Evolutionary conservation across 306 rosid species (phyloP).

Genomic region (Acmispon strigosus): DNA sequence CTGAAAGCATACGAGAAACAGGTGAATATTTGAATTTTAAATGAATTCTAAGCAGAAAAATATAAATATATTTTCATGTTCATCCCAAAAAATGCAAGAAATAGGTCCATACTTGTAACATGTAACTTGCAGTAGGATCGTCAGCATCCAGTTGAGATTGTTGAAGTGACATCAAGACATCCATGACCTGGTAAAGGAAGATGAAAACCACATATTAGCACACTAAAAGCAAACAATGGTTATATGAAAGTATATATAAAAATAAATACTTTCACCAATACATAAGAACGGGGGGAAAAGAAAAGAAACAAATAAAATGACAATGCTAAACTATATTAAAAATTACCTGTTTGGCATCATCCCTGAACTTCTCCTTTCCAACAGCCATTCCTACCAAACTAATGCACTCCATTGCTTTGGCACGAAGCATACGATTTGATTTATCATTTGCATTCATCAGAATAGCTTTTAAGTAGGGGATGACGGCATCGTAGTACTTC

Average conservation of each 20-base stretch:
- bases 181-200: slow-evolving; percentile 70
- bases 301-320: not conserved
- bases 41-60: not conserved
- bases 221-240: not conserved
- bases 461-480: slow-evolving; percentile 88
- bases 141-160: slow-evolving; percentile 85
- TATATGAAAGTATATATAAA: not conserved
- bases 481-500: slow-evolving; percentile 88
- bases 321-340: not conserved
- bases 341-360: slow-evolving; percentile 91
- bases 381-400: slow-evolving; percentile 99
- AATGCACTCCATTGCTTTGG: slow-evolving; percentile 98
- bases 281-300: not conserved
- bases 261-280: not conserved
- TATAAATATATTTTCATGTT: not conserved
- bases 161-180: slow-evolving; percentile 86
- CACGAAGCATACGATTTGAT: slow-evolving; percentile 94
- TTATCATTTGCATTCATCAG: slow-evolving; percentile 93
- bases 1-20: slow-evolving; percentile 30
- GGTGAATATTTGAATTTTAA: not conserved
- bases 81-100: slow-evolving; percentile 1
- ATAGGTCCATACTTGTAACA: slow-evolving; percentile 73
- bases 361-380: slow-evolving; percentile 94
- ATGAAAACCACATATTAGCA: not conserved
- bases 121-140: slow-evolving; percentile 97